A percentile compares a stretch with the other conserved stretches of the same genome.
These are phyloP conservation scores for Protomyces gravidus DNA, from an alignment of 1,139 yeast species.

Conservation along the genomic window DNA sequence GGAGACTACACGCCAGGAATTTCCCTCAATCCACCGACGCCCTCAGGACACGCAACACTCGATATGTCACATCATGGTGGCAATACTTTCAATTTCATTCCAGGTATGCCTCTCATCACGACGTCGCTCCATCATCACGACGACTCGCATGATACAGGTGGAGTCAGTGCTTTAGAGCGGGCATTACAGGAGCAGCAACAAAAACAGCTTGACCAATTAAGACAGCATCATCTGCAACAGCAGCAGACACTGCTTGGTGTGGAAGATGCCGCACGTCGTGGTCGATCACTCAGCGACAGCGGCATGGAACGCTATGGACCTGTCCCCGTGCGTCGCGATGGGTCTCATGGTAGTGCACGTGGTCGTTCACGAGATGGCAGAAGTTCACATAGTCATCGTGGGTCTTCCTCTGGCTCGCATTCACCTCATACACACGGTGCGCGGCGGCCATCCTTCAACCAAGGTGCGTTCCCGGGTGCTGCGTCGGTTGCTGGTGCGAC, in stretches of 20 bases:
- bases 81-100: constrained; percentile 2
- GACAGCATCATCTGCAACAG: background rate
- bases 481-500: background rate
- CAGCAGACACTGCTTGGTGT: background rate
- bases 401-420: background rate
- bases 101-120: constrained; percentile 15
- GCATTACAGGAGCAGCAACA: background rate
- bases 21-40: constrained; percentile 24
- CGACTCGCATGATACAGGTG: background rate
- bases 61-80: background rate
- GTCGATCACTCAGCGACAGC: background rate
- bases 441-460: background rate
- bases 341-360: background rate
- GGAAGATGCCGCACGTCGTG: background rate
- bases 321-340: background rate
- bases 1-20: constrained; percentile 12
- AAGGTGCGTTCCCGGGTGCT: background rate
- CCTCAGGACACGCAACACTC: background rate
- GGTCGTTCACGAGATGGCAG: background rate
- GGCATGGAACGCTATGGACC: background rate
- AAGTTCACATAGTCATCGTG: background rate
- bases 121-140: background rate
- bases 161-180: background rate
- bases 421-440: background rate
- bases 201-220: background rate